These are phyloP conservation scores for Oleoguttula mirabilis DNA, from an alignment of 495 filamentous ascomycete genomes.

Conservation along the genomic window DNA sequence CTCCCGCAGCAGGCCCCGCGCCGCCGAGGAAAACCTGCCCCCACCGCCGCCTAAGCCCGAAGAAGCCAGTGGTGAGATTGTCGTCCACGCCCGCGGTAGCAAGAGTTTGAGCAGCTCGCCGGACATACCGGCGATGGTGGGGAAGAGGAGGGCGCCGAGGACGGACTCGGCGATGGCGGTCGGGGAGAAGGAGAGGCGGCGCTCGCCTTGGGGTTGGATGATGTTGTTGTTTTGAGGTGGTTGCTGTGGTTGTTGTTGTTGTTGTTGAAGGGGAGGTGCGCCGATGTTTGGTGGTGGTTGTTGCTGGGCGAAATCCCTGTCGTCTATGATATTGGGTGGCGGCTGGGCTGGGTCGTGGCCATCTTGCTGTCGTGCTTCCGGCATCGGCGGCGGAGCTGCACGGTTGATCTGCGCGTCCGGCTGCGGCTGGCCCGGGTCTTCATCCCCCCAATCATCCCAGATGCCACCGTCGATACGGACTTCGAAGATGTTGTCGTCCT, in stretches of 20 bases:
- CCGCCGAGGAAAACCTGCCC: neutral
- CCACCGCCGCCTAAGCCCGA: neutral
- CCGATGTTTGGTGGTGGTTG: constrained; percentile 10
- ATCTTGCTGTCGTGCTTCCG: neutral
- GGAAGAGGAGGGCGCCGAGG: constrained; percentile 53
- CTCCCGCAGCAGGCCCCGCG: constrained; percentile 51
- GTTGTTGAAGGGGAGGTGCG: neutral
- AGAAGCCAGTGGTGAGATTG: constrained; percentile 25
- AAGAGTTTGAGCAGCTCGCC: constrained; percentile 53
- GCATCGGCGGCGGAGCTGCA: constrained; percentile 4
- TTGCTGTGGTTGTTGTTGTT: neutral
- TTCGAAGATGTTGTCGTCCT: constrained; percentile 25
- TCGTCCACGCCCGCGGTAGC: constrained; percentile 53
- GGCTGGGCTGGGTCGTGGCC: constrained; percentile 19
- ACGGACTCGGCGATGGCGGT: constrained; percentile 43
- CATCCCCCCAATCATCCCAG: constrained; percentile 26
- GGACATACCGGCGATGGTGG: constrained; percentile 49
- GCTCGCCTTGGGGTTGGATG: constrained; percentile 7
- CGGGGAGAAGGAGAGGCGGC: constrained; percentile 38
- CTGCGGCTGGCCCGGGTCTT: constrained; percentile 9
- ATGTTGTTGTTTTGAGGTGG: constrained; percentile 6
- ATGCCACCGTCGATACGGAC: constrained; percentile 28
- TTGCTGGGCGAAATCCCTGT: constrained; percentile 2
- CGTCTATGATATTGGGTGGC: neutral
- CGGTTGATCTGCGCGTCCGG: neutral